These are phyloP conservation scores for Rasamsonia emersonii DNA, from an alignment of 2,329 filamentous ascomycete species.

Conservation along the genomic window DNA sequence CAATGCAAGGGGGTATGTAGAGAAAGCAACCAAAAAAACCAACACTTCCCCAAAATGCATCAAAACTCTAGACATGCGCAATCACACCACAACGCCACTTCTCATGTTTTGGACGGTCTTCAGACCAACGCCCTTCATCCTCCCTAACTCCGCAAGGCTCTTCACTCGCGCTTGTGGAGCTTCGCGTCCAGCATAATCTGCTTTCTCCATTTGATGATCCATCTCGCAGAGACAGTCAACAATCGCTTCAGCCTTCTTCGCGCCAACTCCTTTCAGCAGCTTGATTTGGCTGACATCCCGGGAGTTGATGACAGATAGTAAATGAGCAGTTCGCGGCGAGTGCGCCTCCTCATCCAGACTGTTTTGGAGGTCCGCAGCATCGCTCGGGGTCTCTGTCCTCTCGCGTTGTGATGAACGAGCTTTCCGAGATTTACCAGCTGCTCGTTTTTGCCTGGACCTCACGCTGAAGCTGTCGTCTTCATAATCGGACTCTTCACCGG, in stretches of 20 bases:
- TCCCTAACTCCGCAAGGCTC: slow-evolving; percentile 33
- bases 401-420: slow-evolving; percentile 1
- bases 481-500: slow-evolving; percentile 21
- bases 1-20: no score
- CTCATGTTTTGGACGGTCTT: slow-evolving; percentile 42
- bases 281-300: slow-evolving; percentile 38
- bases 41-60: slow-evolving; percentile 6
- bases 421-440: slow-evolving; percentile 14
- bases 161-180: slow-evolving; percentile 22
- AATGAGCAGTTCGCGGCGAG: slow-evolving; percentile 35
- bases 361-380: slow-evolving; percentile 8
- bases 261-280: slow-evolving; percentile 38
- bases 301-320: slow-evolving; percentile 39
- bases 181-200: slow-evolving; percentile 12
- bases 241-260: slow-evolving; percentile 41
- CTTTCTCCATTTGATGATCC: slow-evolving; percentile 20
- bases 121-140: slow-evolving; percentile 36
- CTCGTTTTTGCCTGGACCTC: slow-evolving; percentile 18
- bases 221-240: slow-evolving; percentile 39
- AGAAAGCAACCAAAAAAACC: neutral
- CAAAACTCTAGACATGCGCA: neutral
- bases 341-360: slow-evolving; percentile 12
- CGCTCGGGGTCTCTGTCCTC: neutral
- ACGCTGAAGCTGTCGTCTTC: slow-evolving; percentile 18
- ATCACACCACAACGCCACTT: slow-evolving; percentile 30